Evolutionary conservation across 2,329 filamentous ascomycete species (phyloP).

Genomic region (Emergomyces pasteurianus): DNA sequence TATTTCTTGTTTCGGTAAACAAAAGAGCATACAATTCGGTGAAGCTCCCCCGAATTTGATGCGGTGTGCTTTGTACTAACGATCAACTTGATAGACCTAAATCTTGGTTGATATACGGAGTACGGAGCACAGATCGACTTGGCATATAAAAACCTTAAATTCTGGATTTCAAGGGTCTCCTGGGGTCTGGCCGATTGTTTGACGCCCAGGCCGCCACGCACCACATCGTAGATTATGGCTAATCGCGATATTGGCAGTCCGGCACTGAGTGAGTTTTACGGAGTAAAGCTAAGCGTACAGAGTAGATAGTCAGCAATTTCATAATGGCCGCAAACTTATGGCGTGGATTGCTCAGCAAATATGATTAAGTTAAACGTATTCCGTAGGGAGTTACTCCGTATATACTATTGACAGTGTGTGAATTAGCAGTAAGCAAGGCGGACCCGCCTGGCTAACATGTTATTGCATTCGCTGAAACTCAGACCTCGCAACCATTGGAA

Average conservation of each 20-base stretch:
- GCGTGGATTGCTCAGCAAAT: too few relatives aligned
- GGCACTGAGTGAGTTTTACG: not conserved
- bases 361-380: too few relatives aligned
- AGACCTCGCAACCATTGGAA: too few relatives aligned
- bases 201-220: not conserved
- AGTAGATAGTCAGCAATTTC: too few relatives aligned
- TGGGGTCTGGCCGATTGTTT: not conserved
- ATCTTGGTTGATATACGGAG: not conserved
- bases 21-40: not conserved
- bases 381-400: too few relatives aligned
- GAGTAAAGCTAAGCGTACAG: too few relatives aligned
- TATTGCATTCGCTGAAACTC: too few relatives aligned
- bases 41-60: not conserved
- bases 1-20: not conserved
- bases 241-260: not conserved
- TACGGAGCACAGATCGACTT: not conserved
- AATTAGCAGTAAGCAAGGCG: not conserved
- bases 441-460: not conserved
- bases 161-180: not conserved
- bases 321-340: too few relatives aligned
- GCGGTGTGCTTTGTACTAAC: not conserved
- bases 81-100: not conserved
- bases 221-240: too few relatives aligned
- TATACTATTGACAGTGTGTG: too few relatives aligned
- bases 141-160: not conserved